Evolutionary conservation across 768 basidiomycete species (phyloP), one percentile per base, ranked within the genome.

Genomic region (Coprinellus aureogranulatus): DNA sequence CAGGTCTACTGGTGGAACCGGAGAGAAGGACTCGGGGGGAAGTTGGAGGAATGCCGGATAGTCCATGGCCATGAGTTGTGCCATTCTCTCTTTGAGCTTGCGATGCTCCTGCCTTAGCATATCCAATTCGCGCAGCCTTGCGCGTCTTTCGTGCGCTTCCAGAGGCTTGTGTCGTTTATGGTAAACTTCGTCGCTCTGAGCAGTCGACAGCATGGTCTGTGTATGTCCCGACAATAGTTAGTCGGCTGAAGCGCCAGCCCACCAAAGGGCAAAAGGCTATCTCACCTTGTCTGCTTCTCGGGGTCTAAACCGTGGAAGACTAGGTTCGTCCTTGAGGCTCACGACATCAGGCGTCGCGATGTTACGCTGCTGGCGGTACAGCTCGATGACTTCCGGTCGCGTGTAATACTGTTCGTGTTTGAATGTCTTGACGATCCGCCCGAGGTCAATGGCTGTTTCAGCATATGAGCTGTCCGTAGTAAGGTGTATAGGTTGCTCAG

Each of bases 41-140:
- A 89, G 73, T 26, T 76, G 66, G 28, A 90, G 80, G 70, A 92
- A 92, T 2, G 87, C 85, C 54, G 81, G 71, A 48, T 80, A 71
- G 58, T 92, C 89, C 85, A 94, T 88, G 26, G 76, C 78, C 55
- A 79, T 81, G 55, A 94, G 78, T 65, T 94, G 89, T 52, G 94
- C 92, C 59, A 94, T 89, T 34, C 93, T 85, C 66, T 93, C 88
- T 70, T 89, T 89, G 65, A 96, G 84, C 68, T 93, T 92, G 75
- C 94, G 93, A 63, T 93, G 91, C 66, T 94, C 92, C 62, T 93
- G 88, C 71, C 90, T 88, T 54, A 95, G 81, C 68, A 93, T 93
- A 72, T 96, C 93, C 72, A 92, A 92, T 73, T 95, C 93, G 54
- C 92, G 84, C 31, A 90, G 75, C 3, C 92, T 87, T 66, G 88